These are phyloP conservation scores for Candolleomyces eurysporus DNA, from an alignment of 768 basidiomycete genomes.

Conservation along the genomic window DNA sequence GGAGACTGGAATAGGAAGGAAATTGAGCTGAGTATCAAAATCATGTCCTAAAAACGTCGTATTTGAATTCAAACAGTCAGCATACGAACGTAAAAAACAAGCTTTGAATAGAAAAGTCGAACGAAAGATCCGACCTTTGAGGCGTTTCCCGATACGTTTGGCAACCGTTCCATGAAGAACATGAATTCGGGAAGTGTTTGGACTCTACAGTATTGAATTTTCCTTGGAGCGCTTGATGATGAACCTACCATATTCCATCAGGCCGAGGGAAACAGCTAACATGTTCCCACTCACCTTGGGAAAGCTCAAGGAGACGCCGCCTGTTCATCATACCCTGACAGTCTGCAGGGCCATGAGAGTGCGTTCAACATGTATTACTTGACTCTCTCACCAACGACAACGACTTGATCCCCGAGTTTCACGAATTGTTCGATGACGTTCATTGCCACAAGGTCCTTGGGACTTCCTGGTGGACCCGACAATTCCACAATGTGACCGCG, in stretches of 20 bases:
- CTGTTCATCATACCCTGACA: conserved; percentile 43
- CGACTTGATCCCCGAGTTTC: conserved; percentile 45
- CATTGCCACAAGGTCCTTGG: conserved; percentile 56
- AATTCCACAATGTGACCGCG: conserved; percentile 67
- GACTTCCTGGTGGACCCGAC: conserved; percentile 72
- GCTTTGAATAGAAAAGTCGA: neutral
- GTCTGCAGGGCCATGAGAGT: conserved; percentile 31
- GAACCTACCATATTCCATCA: no score
- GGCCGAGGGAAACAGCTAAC: conserved; percentile 13
- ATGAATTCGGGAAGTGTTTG: conserved; percentile 51
- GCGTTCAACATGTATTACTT: conserved; percentile 1
- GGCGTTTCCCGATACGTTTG: conserved; percentile 39
- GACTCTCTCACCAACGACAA: conserved; percentile 58
- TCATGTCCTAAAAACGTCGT: conserved; percentile 38
- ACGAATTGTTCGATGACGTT: conserved; percentile 50
- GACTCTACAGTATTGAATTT: conserved; percentile 31
- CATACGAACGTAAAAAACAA: neutral
- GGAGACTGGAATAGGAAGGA: conserved; percentile 64
- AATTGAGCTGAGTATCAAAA: conserved; percentile 67
- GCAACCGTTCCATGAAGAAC: conserved; percentile 55
- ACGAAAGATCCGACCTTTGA: conserved; percentile 39
- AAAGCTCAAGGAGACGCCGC: conserved; percentile 23
- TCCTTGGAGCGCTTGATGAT: neutral
- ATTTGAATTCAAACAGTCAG: neutral
- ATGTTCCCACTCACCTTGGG: conserved; percentile 21